Evolutionary conservation across 2,329 filamentous ascomycete species (phyloP).

Genomic region (Fusarium sororula): DNA sequence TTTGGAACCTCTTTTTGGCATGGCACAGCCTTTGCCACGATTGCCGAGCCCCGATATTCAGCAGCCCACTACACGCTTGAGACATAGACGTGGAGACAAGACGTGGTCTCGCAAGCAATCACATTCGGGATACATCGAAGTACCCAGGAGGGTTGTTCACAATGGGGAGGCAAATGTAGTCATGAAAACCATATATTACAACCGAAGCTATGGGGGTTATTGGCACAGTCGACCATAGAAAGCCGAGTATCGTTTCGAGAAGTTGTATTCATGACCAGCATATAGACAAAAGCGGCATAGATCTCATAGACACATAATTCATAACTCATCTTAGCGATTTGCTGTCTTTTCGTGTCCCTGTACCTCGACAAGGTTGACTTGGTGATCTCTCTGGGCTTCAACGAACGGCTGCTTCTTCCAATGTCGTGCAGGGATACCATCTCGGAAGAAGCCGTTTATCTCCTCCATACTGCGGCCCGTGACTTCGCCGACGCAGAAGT

Average conservation of each 20-base stretch:
- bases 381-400: background rate
- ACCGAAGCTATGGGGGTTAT: background rate
- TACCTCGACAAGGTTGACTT: background rate
- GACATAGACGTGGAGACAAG: background rate
- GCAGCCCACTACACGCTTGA: background rate
- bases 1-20: slow-evolving; percentile 31
- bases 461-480: slow-evolving; percentile 44
- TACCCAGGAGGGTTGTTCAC: background rate
- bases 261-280: background rate
- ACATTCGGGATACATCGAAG: background rate
- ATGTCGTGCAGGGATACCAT: slow-evolving; percentile 40
- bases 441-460: slow-evolving; percentile 42
- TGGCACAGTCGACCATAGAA: background rate
- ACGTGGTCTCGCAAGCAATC: background rate
- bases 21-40: background rate
- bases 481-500: slow-evolving; percentile 48
- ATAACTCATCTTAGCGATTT: background rate
- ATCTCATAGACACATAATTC: slow-evolving; percentile 1
- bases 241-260: background rate
- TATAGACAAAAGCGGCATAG: background rate
- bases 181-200: background rate
- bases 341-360: background rate
- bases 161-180: background rate
- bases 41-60: background rate
- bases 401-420: slow-evolving; percentile 41